Conservation (phyloP, 805 yeast species). For the Monosporozyma siamensis region DNA sequence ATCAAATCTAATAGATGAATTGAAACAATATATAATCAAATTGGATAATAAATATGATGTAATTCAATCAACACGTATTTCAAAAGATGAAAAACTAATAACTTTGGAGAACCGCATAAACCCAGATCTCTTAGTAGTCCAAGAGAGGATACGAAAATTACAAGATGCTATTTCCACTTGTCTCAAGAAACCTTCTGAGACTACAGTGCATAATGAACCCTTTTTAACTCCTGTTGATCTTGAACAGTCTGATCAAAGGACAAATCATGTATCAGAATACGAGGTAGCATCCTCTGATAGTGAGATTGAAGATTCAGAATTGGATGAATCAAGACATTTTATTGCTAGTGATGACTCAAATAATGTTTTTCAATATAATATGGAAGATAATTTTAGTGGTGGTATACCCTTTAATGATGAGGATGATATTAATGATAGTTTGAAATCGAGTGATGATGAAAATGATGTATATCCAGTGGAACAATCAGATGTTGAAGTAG, state of each 20-base stretch:
- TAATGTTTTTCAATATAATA: slow-evolving; percentile 6
- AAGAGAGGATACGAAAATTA: slow-evolving; percentile 4
- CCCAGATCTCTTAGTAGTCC: slow-evolving; percentile 12
- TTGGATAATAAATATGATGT: slow-evolving; percentile 29
- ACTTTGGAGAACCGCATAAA: slow-evolving; percentile 15
- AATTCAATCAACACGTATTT: slow-evolving; percentile 35
- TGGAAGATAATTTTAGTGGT: not conserved
- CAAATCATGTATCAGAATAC: too few species aligned
- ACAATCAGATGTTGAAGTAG: slow-evolving; percentile 5
- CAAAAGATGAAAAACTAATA: slow-evolving; percentile 33
- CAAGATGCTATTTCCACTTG: not conserved
- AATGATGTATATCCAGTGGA: too few species aligned
- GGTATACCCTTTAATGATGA: not conserved
- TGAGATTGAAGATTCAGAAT: not conserved
- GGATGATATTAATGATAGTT: not conserved
- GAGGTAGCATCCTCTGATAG: not conserved
- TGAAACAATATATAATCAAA: slow-evolving; percentile 5
- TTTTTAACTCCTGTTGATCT: not conserved
- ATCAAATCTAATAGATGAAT: slow-evolving; percentile 3
- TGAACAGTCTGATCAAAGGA: too few species aligned
- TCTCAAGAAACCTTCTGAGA: not conserved
- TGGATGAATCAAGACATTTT: slow-evolving; percentile 5
- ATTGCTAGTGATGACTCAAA: slow-evolving; percentile 10
- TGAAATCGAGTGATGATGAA: slow-evolving; percentile 1
- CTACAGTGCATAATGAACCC: not conserved